Evolutionary conservation across 2,329 filamentous ascomycete genomes (phyloP), one percentile per base, ranked within the genome.

Genomic region (Paraconiothyrium sp.): DNA sequence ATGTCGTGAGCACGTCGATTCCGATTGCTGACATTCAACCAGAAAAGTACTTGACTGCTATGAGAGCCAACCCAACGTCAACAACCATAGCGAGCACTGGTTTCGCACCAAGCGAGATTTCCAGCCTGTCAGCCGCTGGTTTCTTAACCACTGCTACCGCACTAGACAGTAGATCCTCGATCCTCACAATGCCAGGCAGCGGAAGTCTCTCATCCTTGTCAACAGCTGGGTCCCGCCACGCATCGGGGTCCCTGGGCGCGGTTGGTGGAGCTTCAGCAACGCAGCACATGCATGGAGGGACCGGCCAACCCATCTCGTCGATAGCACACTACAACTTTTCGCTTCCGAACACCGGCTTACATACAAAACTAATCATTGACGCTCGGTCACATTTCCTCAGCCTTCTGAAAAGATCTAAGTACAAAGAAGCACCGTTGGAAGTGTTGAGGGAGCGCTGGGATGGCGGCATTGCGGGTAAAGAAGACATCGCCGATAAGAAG

Each of bases 381-480:
- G 87, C 88, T 1, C 83, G 91, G 14, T 83, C 84, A 27, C 90
- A 92, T 75, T 78, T 93, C 0, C 76, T 88, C 1, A 80, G 81
- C 6, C 78, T 91, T 35, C 77, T 93, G 32, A 86, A 86, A 73
- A 78, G 81, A 41, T 87, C 86, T 13, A 84, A 83, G 58, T 88
- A 85, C 77, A 84, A 85, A 48, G 90, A 92, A 77, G 85, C 85
- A 35, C 87, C 90, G 0, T 84, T 90, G 75, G 79, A 81, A 43
- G 78, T 88, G 66, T 79, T 93, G 43, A 82, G 83, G 43, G 90
- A 93, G 76, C 84, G 88, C 54, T 93, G 91, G 87, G 88, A 93
- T 65, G 90, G 90, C 13, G 89, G 89, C 4, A 78, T 86, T n/a
- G 79, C 80, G 2, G 77, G 72, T 13, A 81, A 83, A 22, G 83